Evolutionary conservation across 768 basidiomycete genomes (phyloP).

Genomic region (Pisolithus orientalis): DNA sequence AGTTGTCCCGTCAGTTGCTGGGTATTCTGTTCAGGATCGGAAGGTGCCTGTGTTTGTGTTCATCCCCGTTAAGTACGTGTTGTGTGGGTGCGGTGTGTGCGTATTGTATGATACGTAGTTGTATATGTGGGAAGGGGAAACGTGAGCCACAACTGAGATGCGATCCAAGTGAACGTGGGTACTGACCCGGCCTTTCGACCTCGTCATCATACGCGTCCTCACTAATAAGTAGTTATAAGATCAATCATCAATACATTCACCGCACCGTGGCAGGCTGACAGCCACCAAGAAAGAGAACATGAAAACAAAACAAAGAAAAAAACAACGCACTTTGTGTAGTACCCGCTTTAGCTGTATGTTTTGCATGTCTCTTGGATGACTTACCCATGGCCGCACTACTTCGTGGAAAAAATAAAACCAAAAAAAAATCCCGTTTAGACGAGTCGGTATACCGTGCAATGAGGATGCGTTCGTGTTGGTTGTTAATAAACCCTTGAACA

Average conservation of each 20-base stretch:
- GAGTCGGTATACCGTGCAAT: not conserved
- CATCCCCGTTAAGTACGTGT: not conserved
- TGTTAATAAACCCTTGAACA: constrained; percentile 26
- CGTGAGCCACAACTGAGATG: constrained; percentile 10
- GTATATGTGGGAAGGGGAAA: not conserved
- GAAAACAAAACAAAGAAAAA: constrained; percentile 11
- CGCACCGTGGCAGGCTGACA: too few relatives aligned
- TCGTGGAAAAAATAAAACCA: constrained; percentile 1
- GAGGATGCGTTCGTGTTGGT: constrained; percentile 31
- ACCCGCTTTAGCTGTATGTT: constrained; percentile 24
- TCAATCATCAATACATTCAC: too few relatives aligned
- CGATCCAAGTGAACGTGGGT: constrained; percentile 19
- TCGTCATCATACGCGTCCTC: constrained; percentile 47
- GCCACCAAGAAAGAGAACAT: constrained; percentile 6
- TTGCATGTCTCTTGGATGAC: constrained; percentile 35
- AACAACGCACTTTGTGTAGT: constrained; percentile 34
- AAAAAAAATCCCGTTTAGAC: constrained; percentile 19
- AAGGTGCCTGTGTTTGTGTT: constrained; percentile 29
- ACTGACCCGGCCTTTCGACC: constrained; percentile 54
- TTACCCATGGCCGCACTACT: constrained; percentile 28
- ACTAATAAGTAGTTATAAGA: constrained; percentile 26
- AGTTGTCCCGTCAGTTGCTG: constrained; percentile 68
- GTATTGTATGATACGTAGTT: constrained; percentile 8
- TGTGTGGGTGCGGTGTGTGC: too few relatives aligned
- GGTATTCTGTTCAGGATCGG: constrained; percentile 60